These are phyloP conservation scores for Tetrapisispora phaffii DNA, from an alignment of 805 yeast species.

Conservation along the genomic window DNA sequence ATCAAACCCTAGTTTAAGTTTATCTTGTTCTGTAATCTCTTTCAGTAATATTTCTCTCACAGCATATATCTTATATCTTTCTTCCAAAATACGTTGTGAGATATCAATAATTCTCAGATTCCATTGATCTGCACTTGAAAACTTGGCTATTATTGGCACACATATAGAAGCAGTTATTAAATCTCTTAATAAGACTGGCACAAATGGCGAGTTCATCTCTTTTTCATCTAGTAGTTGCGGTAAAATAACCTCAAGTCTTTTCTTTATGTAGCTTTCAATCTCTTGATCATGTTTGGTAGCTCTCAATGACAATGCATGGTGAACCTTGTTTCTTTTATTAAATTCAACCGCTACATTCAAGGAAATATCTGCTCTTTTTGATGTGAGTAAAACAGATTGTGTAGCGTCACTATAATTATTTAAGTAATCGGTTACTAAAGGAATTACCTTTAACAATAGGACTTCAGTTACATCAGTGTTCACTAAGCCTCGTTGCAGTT, in stretches of 20 bases:
- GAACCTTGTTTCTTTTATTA: slow-evolving; percentile 37
- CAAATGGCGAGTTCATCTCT: slow-evolving; percentile 38
- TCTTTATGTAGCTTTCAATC: slow-evolving; percentile 42
- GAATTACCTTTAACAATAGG: slow-evolving; percentile 48
- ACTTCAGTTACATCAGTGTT: slow-evolving; percentile 46
- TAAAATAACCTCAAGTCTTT: slow-evolving; percentile 31
- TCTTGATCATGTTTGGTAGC: slow-evolving; percentile 29
- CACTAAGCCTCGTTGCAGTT: slow-evolving; percentile 35
- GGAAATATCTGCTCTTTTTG: slow-evolving; percentile 26
- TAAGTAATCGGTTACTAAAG: slow-evolving; percentile 58
- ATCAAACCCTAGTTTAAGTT: background rate
- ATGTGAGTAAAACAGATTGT: slow-evolving; percentile 19
- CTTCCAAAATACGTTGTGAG: slow-evolving; percentile 57
- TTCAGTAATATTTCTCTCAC: slow-evolving; percentile 60
- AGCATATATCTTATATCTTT: slow-evolving; percentile 62
- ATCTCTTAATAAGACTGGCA: slow-evolving; percentile 47
- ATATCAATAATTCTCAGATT: slow-evolving; percentile 52
- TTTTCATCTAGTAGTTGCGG: slow-evolving; percentile 41
- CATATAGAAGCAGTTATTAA: slow-evolving; percentile 51
- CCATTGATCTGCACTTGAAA: slow-evolving; percentile 68
- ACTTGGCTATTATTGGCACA: slow-evolving; percentile 39
- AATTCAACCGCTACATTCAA: slow-evolving; percentile 35
- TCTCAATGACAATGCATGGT: slow-evolving; percentile 42
- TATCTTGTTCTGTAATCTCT: slow-evolving; percentile 29
- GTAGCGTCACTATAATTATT: slow-evolving; percentile 38